Conservation (phyloP, 208 protist species). For the Leishmania mexicana region DNA sequence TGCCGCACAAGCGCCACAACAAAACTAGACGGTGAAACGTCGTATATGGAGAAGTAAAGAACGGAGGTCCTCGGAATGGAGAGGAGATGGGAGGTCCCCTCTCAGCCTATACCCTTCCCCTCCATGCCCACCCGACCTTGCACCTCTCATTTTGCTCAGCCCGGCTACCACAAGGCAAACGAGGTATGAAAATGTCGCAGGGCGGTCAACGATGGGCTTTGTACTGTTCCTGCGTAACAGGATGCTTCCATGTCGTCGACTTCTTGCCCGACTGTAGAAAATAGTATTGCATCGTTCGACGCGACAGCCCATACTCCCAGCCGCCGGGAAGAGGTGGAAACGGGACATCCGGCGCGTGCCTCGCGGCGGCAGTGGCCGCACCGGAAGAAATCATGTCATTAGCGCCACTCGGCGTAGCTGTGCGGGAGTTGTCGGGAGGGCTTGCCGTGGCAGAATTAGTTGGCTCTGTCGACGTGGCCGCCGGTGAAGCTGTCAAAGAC, state of each 20-base stretch:
- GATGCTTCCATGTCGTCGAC: constrained; percentile 38
- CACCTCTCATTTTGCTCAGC: background rate
- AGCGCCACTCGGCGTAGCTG: background rate
- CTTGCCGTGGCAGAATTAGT: background rate
- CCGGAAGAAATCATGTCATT: background rate
- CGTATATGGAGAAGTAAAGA: background rate
- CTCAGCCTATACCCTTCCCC: too few relatives aligned
- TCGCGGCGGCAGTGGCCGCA: background rate
- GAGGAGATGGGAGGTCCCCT: background rate
- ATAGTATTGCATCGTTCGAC: constrained; percentile 40
- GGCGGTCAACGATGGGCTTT: constrained; percentile 19
- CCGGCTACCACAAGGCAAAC: background rate
- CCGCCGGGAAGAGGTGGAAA: constrained; percentile 31
- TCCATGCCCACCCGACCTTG: background rate
- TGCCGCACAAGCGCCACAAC: background rate
- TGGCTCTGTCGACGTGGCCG: background rate
- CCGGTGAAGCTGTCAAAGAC: background rate
- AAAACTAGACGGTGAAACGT: constrained; percentile 1
- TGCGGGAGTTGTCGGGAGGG: background rate
- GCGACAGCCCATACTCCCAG: constrained; percentile 35
- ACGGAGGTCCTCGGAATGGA: background rate
- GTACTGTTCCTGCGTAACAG: constrained; percentile 39
- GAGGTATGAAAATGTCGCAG: too few relatives aligned
- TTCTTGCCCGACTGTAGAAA: constrained; percentile 37
- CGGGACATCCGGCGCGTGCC: constrained; percentile 19